A percentile compares a stretch with the other conserved stretches of the same genome.
phyloP scores from a whole-genome alignment of 2,329 filamentous ascomycete genomes.

The Xylariaceae sp. region DNA sequence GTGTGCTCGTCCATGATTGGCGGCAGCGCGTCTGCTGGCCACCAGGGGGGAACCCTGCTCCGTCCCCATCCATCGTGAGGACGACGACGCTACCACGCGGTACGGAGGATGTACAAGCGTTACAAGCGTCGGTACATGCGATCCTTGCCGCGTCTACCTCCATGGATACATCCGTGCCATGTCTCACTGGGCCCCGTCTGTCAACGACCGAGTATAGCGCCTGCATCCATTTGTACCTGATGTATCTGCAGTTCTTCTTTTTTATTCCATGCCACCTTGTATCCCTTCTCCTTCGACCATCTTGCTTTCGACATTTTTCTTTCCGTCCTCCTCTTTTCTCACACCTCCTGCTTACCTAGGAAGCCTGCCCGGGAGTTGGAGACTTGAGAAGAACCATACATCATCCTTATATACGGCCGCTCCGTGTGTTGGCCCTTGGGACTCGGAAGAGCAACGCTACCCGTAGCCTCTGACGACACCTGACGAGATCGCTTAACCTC shows the following conservation, averaged over 20 bases:
- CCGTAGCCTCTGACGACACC: conserved; percentile 1
- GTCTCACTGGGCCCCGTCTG: not conserved
- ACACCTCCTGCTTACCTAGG: not conserved
- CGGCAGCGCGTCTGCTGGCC: conserved; percentile 18
- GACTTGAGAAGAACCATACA: not conserved
- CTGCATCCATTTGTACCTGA: not conserved
- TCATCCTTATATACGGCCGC: not conserved
- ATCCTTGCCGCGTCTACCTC: not conserved
- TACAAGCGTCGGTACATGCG: not conserved
- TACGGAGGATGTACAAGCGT: no score
- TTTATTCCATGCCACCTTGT: not conserved
- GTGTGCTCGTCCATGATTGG: conserved; percentile 15
- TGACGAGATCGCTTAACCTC: conserved; percentile 14
- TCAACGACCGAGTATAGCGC: not conserved
- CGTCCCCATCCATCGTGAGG: conserved; percentile 4
- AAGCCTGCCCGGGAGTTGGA: not conserved
- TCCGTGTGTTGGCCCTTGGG: not conserved
- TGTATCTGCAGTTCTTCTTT: not conserved
- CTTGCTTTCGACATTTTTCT: not conserved
- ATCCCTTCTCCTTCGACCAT: not conserved
- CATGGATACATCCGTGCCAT: not conserved
- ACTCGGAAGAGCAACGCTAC: not conserved
- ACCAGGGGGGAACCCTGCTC: conserved; percentile 9
- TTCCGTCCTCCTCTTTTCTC: not conserved
- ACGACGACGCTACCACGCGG: no score